Evolutionary conservation across 441 rosid genomes (phyloP), one percentile per base, ranked within the genome.

Genomic region (Adansonia madagascariensis): DNA sequence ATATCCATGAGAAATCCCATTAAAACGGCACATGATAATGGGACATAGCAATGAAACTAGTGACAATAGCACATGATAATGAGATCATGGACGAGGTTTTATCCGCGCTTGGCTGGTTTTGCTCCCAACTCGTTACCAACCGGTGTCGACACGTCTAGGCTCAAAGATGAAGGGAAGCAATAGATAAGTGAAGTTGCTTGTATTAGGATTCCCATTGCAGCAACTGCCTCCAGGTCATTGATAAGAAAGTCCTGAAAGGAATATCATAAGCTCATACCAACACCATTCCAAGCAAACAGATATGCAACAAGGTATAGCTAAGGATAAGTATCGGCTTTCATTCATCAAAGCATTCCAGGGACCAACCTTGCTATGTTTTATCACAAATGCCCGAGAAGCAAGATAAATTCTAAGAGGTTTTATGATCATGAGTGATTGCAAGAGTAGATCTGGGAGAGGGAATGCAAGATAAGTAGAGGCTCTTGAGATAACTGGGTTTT

Each of bases 201-300:
- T n/a, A 85, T 73, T 10, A 83, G 50, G 43, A 81, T 69, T 43
- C 85, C 88, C 85, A 83, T 83, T 1, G 86, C 71, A 14, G 86
- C 83, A 15, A 82, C 80, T 0, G 86, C 81, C 35, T 83, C 84
- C 0, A 74, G 35, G 50, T 77, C 75, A 8, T 82, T 79, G 5
- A 63, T 24, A 3, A 85, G 56, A 69, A 69, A 78, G 50, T 7
- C 86, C 88, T 1, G 84, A 78, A 0, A 85, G 75, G 60, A 85
- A 7, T 22, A 81, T 79, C 88, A 85, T 83, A n/a, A 83, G 76
- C 79, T 85, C 86, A 22, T 85, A 85, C 86, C 86, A 85, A 83
- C 88, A 85, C 88, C 88, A 83, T 35, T 85, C 88, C 64, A 85
- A 55, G 77, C 86, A 83, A 18, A 83, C 81, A 11, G 86, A 80